Conservation (phyloP, 176 grass and related monocot species). For the bread wheat (Triticum aestivum) region IWGSC_CS_RefSeq_v2.1 NC_057797.1:21757738-21758237, state of each 20-base stretch:
- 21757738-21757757: neutral
- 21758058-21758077: too few relatives aligned
- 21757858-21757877: slow-evolving; percentile 18
- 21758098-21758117: too few relatives aligned
- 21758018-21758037: slow-evolving; percentile 18
- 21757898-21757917: neutral
- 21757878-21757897: neutral
- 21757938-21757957: slow-evolving; percentile 26
- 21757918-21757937: slow-evolving; percentile 18
- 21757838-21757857: slow-evolving; percentile 3
- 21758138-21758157: too few relatives aligned
- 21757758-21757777: neutral
- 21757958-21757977: slow-evolving; percentile 46
- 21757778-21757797: neutral
- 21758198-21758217: too few relatives aligned
- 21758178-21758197: too few relatives aligned
- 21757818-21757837: neutral
- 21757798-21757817: slow-evolving; percentile 3
- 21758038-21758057: too few relatives aligned
- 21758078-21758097: too few relatives aligned
- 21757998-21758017: slow-evolving; percentile 34
- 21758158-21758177: too few relatives aligned
- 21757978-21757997: slow-evolving; percentile 38
- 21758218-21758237: too few relatives aligned
- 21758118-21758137: too few relatives aligned